phyloP scores from a whole-genome alignment of 352 stramenopile species.

The Phytopythium vexans region DNA sequence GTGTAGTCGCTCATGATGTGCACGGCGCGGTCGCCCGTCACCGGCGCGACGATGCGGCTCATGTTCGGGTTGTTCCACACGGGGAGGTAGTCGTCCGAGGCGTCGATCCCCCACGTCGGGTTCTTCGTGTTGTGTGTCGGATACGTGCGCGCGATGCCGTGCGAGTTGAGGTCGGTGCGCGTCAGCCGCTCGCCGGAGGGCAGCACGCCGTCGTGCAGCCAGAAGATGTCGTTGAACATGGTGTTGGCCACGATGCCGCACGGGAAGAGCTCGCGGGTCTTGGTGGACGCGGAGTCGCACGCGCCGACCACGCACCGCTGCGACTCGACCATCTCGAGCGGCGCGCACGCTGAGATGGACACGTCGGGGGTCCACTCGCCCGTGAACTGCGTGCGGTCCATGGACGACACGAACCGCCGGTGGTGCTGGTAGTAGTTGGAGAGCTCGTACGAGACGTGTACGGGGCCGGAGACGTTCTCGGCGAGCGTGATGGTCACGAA shows the following conservation, averaged over 20 bases:
- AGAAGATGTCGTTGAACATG: slow-evolving; percentile 87
- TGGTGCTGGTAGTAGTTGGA: slow-evolving; percentile 69
- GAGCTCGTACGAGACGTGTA: slow-evolving; percentile 67
- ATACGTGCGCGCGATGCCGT: slow-evolving; percentile 45
- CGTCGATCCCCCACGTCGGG: slow-evolving; percentile 35
- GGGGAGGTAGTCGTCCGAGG: slow-evolving; percentile 37
- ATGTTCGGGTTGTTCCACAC: slow-evolving; percentile 76
- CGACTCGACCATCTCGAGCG: slow-evolving; percentile 38
- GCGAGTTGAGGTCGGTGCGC: slow-evolving; percentile 33
- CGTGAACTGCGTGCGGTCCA: slow-evolving; percentile 60
- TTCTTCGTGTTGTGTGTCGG: slow-evolving; percentile 60
- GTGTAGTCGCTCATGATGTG: slow-evolving; percentile 61
- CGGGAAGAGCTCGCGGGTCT: slow-evolving; percentile 46
- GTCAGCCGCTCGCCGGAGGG: slow-evolving; percentile 40
- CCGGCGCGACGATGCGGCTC: slow-evolving; percentile 63
- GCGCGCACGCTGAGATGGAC: slow-evolving; percentile 41
- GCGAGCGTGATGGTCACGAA: slow-evolving; percentile 56
- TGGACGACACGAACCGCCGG: slow-evolving; percentile 69
- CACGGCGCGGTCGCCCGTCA: slow-evolving; percentile 3
- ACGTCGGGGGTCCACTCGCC: slow-evolving; percentile 45
- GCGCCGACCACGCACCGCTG: slow-evolving; percentile 30
- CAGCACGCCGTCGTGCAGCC: slow-evolving; percentile 57
- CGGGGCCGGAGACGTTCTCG: slow-evolving; percentile 29
- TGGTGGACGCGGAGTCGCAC: slow-evolving; percentile 27
- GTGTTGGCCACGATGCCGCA: slow-evolving; percentile 78